phyloP scores from a whole-genome alignment of 2,329 filamentous ascomycete genomes.

The Teratosphaeria zuluensis region DNA sequence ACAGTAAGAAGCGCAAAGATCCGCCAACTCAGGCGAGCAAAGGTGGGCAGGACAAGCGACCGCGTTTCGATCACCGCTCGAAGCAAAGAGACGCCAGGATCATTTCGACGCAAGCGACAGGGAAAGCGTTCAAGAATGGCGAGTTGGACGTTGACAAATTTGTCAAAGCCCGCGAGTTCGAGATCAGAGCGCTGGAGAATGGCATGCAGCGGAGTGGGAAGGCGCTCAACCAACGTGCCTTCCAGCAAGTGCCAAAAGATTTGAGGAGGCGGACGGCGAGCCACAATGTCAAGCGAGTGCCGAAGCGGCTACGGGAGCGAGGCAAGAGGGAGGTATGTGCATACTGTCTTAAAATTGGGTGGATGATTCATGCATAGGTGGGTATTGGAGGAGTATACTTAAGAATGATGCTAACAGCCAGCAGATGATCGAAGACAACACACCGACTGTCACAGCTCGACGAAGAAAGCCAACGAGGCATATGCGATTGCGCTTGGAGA shows the following conservation, averaged over 20 bases:
- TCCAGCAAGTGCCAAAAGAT: conserved; percentile 79
- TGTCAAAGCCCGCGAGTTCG: conserved; percentile 74
- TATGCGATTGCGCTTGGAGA: conserved; percentile 60
- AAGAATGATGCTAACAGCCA: not conserved
- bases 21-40: not conserved
- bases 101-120: conserved; percentile 37
- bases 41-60: conserved; percentile 1
- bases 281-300: conserved; percentile 87
- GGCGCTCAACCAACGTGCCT: conserved; percentile 59
- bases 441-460: conserved; percentile 62
- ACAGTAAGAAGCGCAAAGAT: conserved; percentile 1
- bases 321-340: conserved; percentile 49
- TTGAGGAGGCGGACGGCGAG: conserved; percentile 82
- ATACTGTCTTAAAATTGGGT: not conserved
- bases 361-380: conserved; percentile 8
- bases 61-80: conserved; percentile 11
- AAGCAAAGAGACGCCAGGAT: conserved; percentile 34
- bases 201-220: conserved; percentile 69
- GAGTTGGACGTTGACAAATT: conserved; percentile 80
- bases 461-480: conserved; percentile 49
- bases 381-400: conserved; percentile 2
- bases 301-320: conserved; percentile 60
- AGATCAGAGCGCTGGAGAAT: conserved; percentile 75
- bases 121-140: conserved; percentile 55
- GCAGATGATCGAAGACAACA: conserved; percentile 85